Base-by-base conservation (phyloP, 2,329 filamentous ascomycete species). In the Chaetomium olivaceum region DNA sequence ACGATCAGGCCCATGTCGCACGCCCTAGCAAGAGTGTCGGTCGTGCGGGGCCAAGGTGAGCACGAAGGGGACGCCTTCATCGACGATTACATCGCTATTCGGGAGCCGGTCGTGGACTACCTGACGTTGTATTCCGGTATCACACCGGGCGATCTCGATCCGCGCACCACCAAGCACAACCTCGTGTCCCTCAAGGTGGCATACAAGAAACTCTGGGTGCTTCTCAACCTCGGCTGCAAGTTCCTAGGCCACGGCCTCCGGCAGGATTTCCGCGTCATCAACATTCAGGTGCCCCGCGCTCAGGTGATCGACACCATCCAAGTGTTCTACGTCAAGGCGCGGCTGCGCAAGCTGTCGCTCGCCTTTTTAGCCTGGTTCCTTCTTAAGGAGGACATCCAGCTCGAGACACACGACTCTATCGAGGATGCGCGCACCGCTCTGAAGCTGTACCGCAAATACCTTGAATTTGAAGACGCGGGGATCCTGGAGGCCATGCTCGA, bases 201-300 rank as follows among this genome's bases (percentile, higher is more conserved):
- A 1, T 99, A 98, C 83, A 99, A 99, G 79, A 97, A 97, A 77
- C 87, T 99, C 33, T 99, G 96, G 96, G 87, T 98, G 19, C 84
- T 99, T 21, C 85, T 99, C 36, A 99, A 99, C 75, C 84, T 98
- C 0, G 95, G 95, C 57, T 97, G 93, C 78, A 87, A 91, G 68
- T 99, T 99, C 76, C 86, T 99, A 5, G 95, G 95, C 2, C 95
- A 99, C 74, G 94, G 94, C 4, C 83, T 99, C 51, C 92, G 92
- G 71, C 94, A 95, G 72, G 95, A 99, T 78, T 98, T 99, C 80
- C 92, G 95, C 61, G 96, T 96, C 63, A 96, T 97, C 79, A 99
- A 99, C 77, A 97, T 99, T 63, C 92, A 97, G 76, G 91, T 99
- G 0, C 95, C 96, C 1, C 91, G 90, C 75, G 79, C 86, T 3